A percentile compares a stretch with the other conserved stretches of the same genome.
These are phyloP conservation scores for Thalassiosira mediterranea DNA, from an alignment of 352 stramenopile genomes.

Conservation along the genomic window DNA sequence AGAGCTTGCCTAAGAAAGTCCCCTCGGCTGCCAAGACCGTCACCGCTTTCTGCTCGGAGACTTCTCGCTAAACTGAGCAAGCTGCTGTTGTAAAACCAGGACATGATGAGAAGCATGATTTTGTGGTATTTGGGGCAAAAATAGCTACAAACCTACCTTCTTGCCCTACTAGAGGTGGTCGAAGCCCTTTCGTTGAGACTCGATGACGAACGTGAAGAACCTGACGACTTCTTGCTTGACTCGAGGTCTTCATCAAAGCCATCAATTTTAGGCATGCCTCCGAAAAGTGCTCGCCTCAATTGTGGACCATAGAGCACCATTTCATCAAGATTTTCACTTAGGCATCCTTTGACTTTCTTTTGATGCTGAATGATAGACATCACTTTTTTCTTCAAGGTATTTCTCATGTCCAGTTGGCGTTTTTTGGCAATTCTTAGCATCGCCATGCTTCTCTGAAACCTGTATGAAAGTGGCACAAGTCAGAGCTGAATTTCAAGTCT, in stretches of 20 bases:
- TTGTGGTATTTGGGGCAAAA: too few relatives aligned
- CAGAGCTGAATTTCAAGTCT: too few relatives aligned
- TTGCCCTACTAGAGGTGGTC: conserved; percentile 45
- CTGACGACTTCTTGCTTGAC: conserved; percentile 30
- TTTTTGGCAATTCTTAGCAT: conserved; percentile 67
- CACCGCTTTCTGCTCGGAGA: conserved; percentile 47
- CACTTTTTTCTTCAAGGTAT: conserved; percentile 64
- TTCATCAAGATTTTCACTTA: conserved; percentile 58
- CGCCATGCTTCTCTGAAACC: conserved; percentile 57
- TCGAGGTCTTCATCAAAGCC: conserved; percentile 52
- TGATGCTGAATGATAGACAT: conserved; percentile 34
- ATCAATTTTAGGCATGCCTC: conserved; percentile 51
- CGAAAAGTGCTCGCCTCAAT: conserved; percentile 61
- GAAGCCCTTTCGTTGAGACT: conserved; percentile 29
- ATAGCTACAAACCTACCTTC: conserved; percentile 26
- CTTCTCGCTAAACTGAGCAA: conserved; percentile 48
- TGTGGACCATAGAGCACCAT: conserved; percentile 54
- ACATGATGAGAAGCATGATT: conserved; percentile 12
- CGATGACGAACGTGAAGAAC: conserved; percentile 20
- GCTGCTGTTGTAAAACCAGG: conserved; percentile 18
- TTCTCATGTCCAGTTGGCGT: conserved; percentile 62
- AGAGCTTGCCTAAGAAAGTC: conserved; percentile 61
- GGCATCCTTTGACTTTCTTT: conserved; percentile 27
- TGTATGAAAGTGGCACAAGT: neutral
- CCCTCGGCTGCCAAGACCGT: conserved; percentile 47